A percentile compares a stretch with the other conserved stretches of the same genome.
Conservation (phyloP, 805 yeast genomes). For the Metschnikowia baotianmanensis region DNA sequence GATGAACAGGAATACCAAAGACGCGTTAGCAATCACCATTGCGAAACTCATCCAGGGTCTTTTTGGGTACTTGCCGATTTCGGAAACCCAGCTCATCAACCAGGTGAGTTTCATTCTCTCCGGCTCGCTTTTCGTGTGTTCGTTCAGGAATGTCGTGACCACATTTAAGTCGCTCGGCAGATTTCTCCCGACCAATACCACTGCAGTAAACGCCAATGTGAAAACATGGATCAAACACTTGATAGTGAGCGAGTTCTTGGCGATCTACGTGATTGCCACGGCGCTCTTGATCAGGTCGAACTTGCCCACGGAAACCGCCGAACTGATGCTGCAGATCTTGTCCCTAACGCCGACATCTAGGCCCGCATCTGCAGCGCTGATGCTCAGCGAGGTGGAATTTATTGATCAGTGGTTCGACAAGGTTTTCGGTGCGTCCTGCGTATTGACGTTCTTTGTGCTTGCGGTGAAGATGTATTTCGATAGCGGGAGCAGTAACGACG, state of each 20-base stretch:
- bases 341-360: conserved; percentile 26
- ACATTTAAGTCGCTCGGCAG: conserved; percentile 55
- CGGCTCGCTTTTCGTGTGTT: conserved; percentile 56
- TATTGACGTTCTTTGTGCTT: conserved; percentile 30
- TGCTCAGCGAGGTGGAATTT: conserved; percentile 40
- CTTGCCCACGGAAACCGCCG: conserved; percentile 44
- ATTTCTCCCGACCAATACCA: conserved; percentile 26
- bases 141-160: conserved; percentile 60
- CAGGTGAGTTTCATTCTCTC: conserved; percentile 53
- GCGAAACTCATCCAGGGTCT: conserved; percentile 37
- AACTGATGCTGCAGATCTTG: conserved; percentile 38
- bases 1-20: conserved; percentile 26
- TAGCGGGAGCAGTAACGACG: conserved; percentile 18
- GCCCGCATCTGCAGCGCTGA: conserved; percentile 18
- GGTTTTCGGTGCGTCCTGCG: conserved; percentile 46
- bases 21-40: conserved; percentile 50
- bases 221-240: conserved; percentile 37
- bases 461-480: conserved; percentile 19
- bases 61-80: conserved; percentile 25
- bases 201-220: conserved; percentile 12
- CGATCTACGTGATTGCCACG: conserved; percentile 51
- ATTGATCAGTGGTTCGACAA: conserved; percentile 53
- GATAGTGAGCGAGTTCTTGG: conserved; percentile 44
- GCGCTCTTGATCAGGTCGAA: conserved; percentile 48
- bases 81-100: conserved; percentile 42